phyloP scores from a whole-genome alignment of 83 land plant genomes.

The Picea engelmannii region DNA sequence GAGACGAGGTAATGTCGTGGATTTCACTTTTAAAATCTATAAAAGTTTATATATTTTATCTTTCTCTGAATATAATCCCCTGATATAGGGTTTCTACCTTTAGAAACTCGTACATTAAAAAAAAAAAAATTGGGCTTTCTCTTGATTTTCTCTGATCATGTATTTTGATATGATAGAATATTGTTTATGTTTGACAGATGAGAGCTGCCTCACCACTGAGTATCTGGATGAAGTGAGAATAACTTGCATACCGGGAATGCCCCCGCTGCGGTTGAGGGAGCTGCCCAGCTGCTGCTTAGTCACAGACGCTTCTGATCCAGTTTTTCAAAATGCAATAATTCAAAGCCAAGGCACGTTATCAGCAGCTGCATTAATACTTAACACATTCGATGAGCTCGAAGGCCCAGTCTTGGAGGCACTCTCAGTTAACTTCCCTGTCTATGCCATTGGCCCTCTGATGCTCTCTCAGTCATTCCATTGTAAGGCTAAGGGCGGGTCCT shows the following conservation, averaged over 20 bases:
- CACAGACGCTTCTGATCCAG: slow-evolving; percentile 17
- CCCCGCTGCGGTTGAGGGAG: slow-evolving; percentile 23
- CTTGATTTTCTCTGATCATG: no score
- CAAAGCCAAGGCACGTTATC: slow-evolving; percentile 18
- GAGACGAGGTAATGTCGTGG: no score
- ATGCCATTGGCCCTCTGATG: slow-evolving; percentile 31
- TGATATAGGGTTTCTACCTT: no score
- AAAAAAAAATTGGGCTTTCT: no score
- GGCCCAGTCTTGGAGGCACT: slow-evolving; percentile 20
- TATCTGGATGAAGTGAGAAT: no score
- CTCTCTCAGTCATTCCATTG: not conserved
- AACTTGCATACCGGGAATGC: slow-evolving; percentile 41
- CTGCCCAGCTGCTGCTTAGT: slow-evolving; percentile 30
- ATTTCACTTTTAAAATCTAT: no score
- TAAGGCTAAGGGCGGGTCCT: not conserved
- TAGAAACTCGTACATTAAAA: no score
- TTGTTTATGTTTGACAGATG: no score
- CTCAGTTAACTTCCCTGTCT: slow-evolving; percentile 14
- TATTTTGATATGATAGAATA: no score
- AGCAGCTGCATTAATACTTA: slow-evolving; percentile 26
- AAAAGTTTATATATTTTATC: no score
- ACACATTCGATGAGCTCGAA: slow-evolving; percentile 41
- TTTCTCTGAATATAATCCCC: no score
- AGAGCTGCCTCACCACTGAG: no score
- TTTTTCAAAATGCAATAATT: slow-evolving; percentile 5